Percentiles rank a stretch among this genome's conserved stretches.
Conservation (phyloP, 2,329 filamentous ascomycete genomes). For the Epichloe sp. region DNA sequence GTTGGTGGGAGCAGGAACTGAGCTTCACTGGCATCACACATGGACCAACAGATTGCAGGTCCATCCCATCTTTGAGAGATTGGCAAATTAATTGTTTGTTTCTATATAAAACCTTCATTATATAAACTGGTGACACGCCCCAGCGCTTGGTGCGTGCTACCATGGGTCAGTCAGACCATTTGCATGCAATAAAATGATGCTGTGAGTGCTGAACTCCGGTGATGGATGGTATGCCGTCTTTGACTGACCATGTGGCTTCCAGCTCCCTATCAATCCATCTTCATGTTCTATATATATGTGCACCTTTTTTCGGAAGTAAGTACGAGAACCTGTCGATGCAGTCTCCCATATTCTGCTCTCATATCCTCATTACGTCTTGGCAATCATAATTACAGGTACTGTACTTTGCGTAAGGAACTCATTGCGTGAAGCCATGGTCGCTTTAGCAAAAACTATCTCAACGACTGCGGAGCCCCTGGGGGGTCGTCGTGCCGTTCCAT, state of each 20-base stretch:
- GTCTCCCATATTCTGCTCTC: neutral
- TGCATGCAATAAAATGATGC: neutral
- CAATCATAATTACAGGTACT: neutral
- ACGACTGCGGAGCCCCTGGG: neutral
- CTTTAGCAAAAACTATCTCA: neutral
- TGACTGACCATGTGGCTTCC: neutral
- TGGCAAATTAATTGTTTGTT: neutral
- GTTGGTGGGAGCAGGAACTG: too few species aligned
- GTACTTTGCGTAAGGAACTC: neutral
- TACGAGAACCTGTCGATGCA: neutral
- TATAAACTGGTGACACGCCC: slow-evolving; percentile 4
- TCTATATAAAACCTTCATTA: neutral
- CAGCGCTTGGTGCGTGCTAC: slow-evolving; percentile 11
- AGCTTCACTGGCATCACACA: too few species aligned
- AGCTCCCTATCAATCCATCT: neutral
- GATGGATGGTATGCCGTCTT: neutral
- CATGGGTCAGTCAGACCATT: neutral
- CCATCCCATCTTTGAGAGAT: neutral
- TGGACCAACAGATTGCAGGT: too few species aligned
- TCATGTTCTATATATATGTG: neutral
- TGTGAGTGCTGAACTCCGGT: neutral
- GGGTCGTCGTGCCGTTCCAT: slow-evolving; percentile 25
- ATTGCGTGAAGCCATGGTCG: too few species aligned
- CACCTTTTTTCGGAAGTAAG: neutral
- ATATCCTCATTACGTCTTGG: neutral